Base-by-base conservation (phyloP, 2,329 filamentous ascomycete species). In the Aspergillus sp. region DNA sequence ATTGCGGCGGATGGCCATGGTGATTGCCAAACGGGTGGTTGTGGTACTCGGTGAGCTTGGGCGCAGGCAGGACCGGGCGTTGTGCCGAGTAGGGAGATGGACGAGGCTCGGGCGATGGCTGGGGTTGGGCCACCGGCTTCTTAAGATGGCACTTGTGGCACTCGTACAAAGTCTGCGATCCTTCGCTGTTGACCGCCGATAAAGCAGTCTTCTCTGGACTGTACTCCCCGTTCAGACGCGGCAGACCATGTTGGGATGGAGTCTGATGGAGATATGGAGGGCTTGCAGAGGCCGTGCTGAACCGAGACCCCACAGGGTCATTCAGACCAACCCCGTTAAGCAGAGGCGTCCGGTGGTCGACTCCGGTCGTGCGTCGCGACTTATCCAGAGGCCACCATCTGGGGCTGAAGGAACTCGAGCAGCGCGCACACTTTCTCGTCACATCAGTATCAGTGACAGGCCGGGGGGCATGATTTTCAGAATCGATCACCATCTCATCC, bases 121-220 rank as follows among this genome's bases (percentile, higher is more conserved):
- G 68, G 10, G 73, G 63, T 3, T 70, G 68, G 10, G 72, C 63
- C 3, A 71, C 65, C 17, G 67, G 64, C 59, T 83, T 83, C 30
- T 77, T 82, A 65, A 80, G 72, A 67, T 84, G 81, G 63, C 90
- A 93, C 73, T 91, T 90, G 76, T 93, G 90, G 68, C 90, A 93
- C 74, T 92, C 88, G 64, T 86, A 89, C 62, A 82, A 83, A 30
- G 83, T 62, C 67, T 74, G 68, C 49, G 60, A 53, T 8, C 54
- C 62, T 15, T 65, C 63, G 23, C 41, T 21, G 39, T 39, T 56
- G 23, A 41, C 50, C 21, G 27, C 41, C 63, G 63, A 32, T 64
- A 68, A 59, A 68, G 61, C 60, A 15, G 42, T 60, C 25, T 58
- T 60, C 8, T 70, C 62, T 19, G 65, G 55, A 42, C 50, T 57